Evolutionary conservation across 2,329 filamentous ascomycete species (phyloP), one percentile per base, ranked within the genome.

Genomic region (Fusarium bulbicola): DNA sequence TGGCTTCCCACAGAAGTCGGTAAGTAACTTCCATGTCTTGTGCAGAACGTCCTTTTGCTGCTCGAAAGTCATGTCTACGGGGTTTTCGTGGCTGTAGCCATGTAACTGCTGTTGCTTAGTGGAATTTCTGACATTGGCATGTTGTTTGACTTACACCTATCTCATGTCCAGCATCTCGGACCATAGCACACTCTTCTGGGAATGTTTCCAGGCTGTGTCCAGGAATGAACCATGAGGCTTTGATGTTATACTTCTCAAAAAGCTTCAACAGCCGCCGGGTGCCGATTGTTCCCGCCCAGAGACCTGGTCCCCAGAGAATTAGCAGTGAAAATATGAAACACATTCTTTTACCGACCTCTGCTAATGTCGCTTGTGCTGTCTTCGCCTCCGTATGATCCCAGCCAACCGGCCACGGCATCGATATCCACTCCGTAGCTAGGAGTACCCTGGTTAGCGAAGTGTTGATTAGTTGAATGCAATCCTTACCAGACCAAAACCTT

Each of bases 11-110:
- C 76, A 77, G 50, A 95, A 92, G 3, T 92, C 89, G 0, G 90
- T 93, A 45, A 94, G 86, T 80, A 94, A 85, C 36, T 87, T 86
- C 79, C 91, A 94, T 15, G 92, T 93, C 81, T 93, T 93, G 76
- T 92, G 90, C 16, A 95, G 86, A n/a, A 95, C 91, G 59, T 93
- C 92, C 37, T 87, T 87, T 81, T 95, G 92, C 82, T 95, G 93
- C 78, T 94, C 92, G 16, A 92, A 80, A 0, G 87, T 92, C 92
- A 94, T 93, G 68, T 91, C 88, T 1, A 85, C 85, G 0, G 92
- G 92, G 77, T 94, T 94, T 79, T 94, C 92, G 78, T 94, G 92
- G 1, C 87, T 90, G 80, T 94, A 94, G 11, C 91, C 92, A 74
- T 94, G 92, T 37, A 89, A 83, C 63, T 61, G 28, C 20, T 9